Percentiles rank a stretch among this genome's conserved stretches.
phyloP scores from a whole-genome alignment of 352 stramenopile species.

The Lagenidium giganteum region DNA sequence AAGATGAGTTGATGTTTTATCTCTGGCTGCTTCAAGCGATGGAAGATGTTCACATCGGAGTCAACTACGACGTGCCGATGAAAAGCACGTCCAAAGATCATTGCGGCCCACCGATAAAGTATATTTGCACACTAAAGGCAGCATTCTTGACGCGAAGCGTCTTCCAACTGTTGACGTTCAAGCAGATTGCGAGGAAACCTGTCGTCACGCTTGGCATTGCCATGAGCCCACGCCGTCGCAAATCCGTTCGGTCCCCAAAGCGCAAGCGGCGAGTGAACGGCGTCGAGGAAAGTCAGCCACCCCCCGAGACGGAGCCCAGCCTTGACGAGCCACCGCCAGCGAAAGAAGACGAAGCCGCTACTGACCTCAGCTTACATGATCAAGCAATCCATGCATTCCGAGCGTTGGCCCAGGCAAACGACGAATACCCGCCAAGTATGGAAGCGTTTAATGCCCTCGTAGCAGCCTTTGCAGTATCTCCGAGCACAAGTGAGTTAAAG shows the following conservation, averaged over 20 bases:
- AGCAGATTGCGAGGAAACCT: too few relatives aligned
- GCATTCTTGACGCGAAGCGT: slow-evolving; percentile 44
- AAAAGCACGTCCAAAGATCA: background rate
- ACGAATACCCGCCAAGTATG: slow-evolving; percentile 30
- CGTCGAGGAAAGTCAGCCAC: too few relatives aligned
- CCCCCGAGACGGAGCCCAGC: too few relatives aligned
- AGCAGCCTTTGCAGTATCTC: slow-evolving; percentile 25
- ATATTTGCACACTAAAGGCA: slow-evolving; percentile 47
- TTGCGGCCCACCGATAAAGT: background rate
- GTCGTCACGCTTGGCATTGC: too few relatives aligned
- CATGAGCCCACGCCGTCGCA: too few relatives aligned
- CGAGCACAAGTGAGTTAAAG: slow-evolving; percentile 24
- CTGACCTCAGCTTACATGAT: too few relatives aligned
- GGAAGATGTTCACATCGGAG: slow-evolving; percentile 33
- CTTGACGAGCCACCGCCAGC: too few relatives aligned
- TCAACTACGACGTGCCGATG: slow-evolving; percentile 29
- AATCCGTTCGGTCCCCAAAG: too few relatives aligned
- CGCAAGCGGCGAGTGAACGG: too few relatives aligned
- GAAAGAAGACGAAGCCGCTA: background rate
- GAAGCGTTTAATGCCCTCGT: slow-evolving; percentile 52
- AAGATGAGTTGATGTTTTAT: slow-evolving; percentile 45
- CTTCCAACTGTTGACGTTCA: slow-evolving; percentile 34
- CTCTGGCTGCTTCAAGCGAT: slow-evolving; percentile 51
- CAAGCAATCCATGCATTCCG: slow-evolving; percentile 16
- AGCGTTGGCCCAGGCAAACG: too few relatives aligned